phyloP scores from a whole-genome alignment of 2,329 filamentous ascomycete genomes.

The Colletotrichum sp. region DNA sequence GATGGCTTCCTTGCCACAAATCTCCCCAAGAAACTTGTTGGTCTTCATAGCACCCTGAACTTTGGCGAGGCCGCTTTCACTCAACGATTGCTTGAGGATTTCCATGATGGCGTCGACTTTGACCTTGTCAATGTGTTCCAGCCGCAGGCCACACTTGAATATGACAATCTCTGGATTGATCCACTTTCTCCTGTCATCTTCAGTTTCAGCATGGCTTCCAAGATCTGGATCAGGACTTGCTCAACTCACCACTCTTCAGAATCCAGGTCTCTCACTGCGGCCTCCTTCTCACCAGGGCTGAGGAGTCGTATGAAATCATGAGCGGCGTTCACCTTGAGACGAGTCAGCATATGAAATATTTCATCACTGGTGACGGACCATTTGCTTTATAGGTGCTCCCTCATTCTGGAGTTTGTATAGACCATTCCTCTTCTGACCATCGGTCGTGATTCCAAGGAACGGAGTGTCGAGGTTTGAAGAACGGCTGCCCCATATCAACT shows the following conservation, averaged over 20 bases:
- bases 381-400: not conserved
- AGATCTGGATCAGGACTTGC: not conserved
- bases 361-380: not conserved
- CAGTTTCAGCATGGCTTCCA: rapidly evolving
- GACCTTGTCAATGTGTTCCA: not conserved
- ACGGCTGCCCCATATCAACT: not conserved
- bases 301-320: not conserved
- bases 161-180: not conserved
- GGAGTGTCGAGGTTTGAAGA: not conserved
- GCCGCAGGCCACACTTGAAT: not conserved
- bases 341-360: rapidly evolving
- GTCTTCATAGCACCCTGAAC: not conserved
- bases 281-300: not conserved
- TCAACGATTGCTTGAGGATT: not conserved
- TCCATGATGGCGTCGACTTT: not conserved
- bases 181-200: not conserved
- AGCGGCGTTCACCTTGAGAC: not conserved
- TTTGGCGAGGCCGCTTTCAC: not conserved
- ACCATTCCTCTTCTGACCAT: not conserved
- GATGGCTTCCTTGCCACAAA: not conserved
- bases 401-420: not conserved
- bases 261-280: not conserved
- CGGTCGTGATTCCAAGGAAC: not conserved
- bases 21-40: not conserved
- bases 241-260: not conserved